Percentiles rank a stretch among this genome's conserved stretches.
Conservation (phyloP, 2,329 filamentous ascomycete genomes). For the Didymellaceae sp. region DNA sequence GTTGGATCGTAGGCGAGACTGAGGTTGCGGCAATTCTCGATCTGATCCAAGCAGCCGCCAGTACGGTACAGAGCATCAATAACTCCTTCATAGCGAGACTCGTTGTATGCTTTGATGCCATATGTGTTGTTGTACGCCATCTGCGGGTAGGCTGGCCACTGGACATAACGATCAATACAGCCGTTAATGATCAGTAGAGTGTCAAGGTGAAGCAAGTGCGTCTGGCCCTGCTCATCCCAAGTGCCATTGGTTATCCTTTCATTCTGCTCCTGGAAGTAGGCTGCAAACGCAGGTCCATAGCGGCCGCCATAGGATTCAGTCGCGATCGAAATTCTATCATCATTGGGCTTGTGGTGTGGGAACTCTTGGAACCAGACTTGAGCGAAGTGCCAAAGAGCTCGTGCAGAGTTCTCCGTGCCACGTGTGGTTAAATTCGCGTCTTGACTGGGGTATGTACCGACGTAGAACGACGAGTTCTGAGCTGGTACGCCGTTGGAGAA, state of each 20-base stretch:
- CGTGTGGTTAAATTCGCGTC: conserved; percentile 55
- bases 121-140: conserved; percentile 67
- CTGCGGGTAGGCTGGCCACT: conserved; percentile 56
- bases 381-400: conserved; percentile 26
- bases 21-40: conserved; percentile 58
- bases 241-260: conserved; percentile 49
- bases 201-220: conserved; percentile 53
- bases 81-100: conserved; percentile 55
- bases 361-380: conserved; percentile 31
- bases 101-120: conserved; percentile 59
- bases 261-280: conserved; percentile 62
- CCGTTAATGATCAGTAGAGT: conserved; percentile 64
- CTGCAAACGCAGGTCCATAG: conserved; percentile 61
- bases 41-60: conserved; percentile 62
- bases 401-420: conserved; percentile 38
- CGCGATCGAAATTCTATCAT: conserved; percentile 29
- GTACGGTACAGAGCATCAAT: conserved; percentile 53
- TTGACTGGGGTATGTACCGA: conserved; percentile 52
- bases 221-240: conserved; percentile 36
- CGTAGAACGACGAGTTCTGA: conserved; percentile 11
- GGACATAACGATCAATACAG: conserved; percentile 59
- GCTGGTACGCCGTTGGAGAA: conserved; percentile 19
- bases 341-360: conserved; percentile 24
- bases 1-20: conserved; percentile 58
- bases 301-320: conserved; percentile 59